Conservation (phyloP, 495 filamentous ascomycete genomes). For the Astrocystis sublimbata region DNA sequence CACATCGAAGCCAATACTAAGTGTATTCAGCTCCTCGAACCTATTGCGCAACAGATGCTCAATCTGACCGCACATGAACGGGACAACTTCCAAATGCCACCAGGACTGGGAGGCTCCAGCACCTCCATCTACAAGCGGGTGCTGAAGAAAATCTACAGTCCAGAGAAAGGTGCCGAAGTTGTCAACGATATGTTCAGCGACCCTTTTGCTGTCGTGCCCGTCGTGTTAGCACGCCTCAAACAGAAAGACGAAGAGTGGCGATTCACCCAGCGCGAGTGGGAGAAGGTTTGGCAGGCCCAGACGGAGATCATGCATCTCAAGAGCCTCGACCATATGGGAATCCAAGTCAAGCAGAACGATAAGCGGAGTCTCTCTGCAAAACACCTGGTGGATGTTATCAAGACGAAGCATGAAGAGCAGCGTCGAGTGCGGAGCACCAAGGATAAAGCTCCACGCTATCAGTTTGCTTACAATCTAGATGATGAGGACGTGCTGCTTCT, state of each 20-base stretch:
- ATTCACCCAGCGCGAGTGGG: slow-evolving; percentile 94
- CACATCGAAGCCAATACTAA: slow-evolving; percentile 92
- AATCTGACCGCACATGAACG: slow-evolving; percentile 71
- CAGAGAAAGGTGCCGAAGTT: slow-evolving; percentile 77
- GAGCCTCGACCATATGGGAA: slow-evolving; percentile 93
- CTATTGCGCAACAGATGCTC: slow-evolving; percentile 84
- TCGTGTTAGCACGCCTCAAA: slow-evolving; percentile 84
- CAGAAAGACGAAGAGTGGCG: slow-evolving; percentile 97
- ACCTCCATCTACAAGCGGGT: slow-evolving; percentile 94
- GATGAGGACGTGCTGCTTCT: slow-evolving; percentile 82
- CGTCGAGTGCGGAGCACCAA: slow-evolving; percentile 63
- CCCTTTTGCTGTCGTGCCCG: slow-evolving; percentile 79
- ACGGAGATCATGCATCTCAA: slow-evolving; percentile 90
- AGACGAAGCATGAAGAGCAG: slow-evolving; percentile 84
- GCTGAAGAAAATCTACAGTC: slow-evolving; percentile 97
- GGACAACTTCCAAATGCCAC: slow-evolving; percentile 69
- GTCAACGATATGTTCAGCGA: slow-evolving; percentile 78
- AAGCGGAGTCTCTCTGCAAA: slow-evolving; percentile 89
- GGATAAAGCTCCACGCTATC: slow-evolving; percentile 61
- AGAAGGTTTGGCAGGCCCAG: slow-evolving; percentile 96
- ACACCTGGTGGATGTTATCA: slow-evolving; percentile 79
- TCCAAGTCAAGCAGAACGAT: slow-evolving; percentile 77
- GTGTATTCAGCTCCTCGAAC: slow-evolving; percentile 92
- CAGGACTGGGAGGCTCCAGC: slow-evolving; percentile 87
- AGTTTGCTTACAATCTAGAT: slow-evolving; percentile 69